A percentile compares a stretch with the other conserved stretches of the same genome.
Conservation (phyloP, 805 yeast genomes). For the Sungouiella blattae region DNA sequence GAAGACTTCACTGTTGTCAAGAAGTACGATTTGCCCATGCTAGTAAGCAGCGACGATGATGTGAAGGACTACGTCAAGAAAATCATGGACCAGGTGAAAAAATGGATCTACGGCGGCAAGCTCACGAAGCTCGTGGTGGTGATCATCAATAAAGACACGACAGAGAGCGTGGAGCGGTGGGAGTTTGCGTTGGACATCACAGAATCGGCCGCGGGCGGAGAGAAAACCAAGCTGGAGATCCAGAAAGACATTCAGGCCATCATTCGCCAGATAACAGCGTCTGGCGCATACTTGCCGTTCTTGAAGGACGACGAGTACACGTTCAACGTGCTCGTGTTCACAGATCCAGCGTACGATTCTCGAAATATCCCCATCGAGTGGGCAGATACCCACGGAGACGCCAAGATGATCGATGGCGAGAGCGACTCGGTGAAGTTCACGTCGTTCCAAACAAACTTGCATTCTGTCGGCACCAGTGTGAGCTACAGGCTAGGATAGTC, state of each 20-base stretch:
- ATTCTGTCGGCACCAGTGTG: constrained; percentile 71
- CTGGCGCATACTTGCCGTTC: constrained; percentile 80
- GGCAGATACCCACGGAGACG: constrained; percentile 66
- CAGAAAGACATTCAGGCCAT: constrained; percentile 81
- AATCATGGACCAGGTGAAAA: constrained; percentile 59
- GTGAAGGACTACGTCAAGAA: constrained; percentile 63
- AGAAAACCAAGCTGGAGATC: constrained; percentile 43
- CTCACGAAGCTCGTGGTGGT: constrained; percentile 69
- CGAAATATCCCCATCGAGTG: constrained; percentile 75
- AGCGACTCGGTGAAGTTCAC: constrained; percentile 69
- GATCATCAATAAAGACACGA: constrained; percentile 63
- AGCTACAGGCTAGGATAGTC: constrained; percentile 46
- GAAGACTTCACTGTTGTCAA: constrained; percentile 77
- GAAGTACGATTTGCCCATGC: constrained; percentile 75
- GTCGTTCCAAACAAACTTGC: constrained; percentile 63
- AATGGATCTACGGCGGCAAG: constrained; percentile 70
- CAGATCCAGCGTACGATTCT: constrained; percentile 50
- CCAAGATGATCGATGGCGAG: constrained; percentile 48
- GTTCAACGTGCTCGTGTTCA: constrained; percentile 80
- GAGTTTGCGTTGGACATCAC: constrained; percentile 63
- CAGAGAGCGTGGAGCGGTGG: constrained; percentile 81
- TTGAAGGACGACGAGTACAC: constrained; percentile 57
- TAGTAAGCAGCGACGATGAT: constrained; percentile 72
- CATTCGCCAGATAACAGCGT: constrained; percentile 83
- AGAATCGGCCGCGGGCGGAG: constrained; percentile 12